Conservation (phyloP, 2,329 filamentous ascomycete genomes). For the Amauroascus verrucosus region DNA sequence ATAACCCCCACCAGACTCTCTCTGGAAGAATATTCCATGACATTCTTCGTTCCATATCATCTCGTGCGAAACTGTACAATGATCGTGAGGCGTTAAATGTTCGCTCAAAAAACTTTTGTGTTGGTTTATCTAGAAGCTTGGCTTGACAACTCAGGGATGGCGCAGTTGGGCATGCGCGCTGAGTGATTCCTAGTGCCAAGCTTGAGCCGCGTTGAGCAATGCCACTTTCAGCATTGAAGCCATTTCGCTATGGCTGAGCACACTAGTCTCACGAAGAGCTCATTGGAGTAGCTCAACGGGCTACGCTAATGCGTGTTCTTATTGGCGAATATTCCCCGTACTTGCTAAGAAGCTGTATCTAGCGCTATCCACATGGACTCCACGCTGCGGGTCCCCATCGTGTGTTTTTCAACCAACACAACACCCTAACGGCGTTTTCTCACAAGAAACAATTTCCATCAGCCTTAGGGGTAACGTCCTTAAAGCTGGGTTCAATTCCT, state of each 20-base stretch:
- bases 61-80: no score
- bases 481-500: not conserved
- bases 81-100: no score
- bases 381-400: not conserved
- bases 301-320: not conserved
- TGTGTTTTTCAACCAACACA: no score
- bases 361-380: conserved; percentile 6
- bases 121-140: no score
- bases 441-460: not conserved
- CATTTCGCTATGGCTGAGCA: not conserved
- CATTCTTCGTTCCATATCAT: no score
- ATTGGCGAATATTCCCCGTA: conserved; percentile 1
- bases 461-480: not conserved
- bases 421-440: no score
- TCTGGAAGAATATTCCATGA: no score
- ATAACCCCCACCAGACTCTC: no score
- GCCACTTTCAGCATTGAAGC: not conserved
- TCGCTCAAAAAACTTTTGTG: no score
- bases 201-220: not conserved
- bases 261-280: not conserved
- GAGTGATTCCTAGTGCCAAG: not conserved
- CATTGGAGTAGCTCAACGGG: not conserved
- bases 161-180: not conserved
- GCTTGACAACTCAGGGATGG: not conserved
- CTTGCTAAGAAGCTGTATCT: not conserved